These are phyloP conservation scores for Cryptococcus jaspeensis DNA, from an alignment of 1,284 basidiomycete genomes.

Conservation along the genomic window DNA sequence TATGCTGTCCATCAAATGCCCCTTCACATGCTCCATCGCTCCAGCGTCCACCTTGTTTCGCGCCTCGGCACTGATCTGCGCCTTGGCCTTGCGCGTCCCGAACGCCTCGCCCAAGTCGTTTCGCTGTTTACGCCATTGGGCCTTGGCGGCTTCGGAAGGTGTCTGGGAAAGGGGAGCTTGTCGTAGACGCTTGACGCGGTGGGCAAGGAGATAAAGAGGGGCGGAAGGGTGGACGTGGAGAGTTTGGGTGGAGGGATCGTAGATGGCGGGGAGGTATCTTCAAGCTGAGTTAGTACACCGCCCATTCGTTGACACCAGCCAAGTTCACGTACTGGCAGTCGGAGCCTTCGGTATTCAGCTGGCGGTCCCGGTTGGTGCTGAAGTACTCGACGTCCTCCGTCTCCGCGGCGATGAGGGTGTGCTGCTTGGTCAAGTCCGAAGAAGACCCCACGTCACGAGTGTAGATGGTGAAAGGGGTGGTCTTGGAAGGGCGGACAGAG, in stretches of 20 bases:
- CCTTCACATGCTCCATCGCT: constrained; percentile 77
- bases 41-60: constrained; percentile 81
- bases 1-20: constrained; percentile 76
- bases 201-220: constrained; percentile 70
- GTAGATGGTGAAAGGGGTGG: constrained; percentile 68
- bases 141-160: constrained; percentile 46
- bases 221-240: constrained; percentile 65
- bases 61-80: constrained; percentile 75
- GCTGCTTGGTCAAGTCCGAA: constrained; percentile 54
- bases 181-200: constrained; percentile 78
- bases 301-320: background rate
- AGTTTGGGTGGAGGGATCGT: constrained; percentile 67
- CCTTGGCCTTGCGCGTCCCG: constrained; percentile 88
- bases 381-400: constrained; percentile 66
- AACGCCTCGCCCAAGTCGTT: constrained; percentile 85
- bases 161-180: constrained; percentile 17
- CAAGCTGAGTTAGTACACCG: background rate
- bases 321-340: constrained; percentile 36
- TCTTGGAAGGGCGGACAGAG: constrained; percentile 61
- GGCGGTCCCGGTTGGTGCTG: constrained; percentile 54
- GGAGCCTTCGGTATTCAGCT: constrained; percentile 55
- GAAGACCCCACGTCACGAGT: constrained; percentile 48
- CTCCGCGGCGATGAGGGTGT: constrained; percentile 66
- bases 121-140: constrained; percentile 64
- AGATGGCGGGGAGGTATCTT: constrained; percentile 53